These are phyloP conservation scores for Wickerhamiella vanderwaltii DNA, from an alignment of 805 yeast genomes.

Conservation along the genomic window DNA sequence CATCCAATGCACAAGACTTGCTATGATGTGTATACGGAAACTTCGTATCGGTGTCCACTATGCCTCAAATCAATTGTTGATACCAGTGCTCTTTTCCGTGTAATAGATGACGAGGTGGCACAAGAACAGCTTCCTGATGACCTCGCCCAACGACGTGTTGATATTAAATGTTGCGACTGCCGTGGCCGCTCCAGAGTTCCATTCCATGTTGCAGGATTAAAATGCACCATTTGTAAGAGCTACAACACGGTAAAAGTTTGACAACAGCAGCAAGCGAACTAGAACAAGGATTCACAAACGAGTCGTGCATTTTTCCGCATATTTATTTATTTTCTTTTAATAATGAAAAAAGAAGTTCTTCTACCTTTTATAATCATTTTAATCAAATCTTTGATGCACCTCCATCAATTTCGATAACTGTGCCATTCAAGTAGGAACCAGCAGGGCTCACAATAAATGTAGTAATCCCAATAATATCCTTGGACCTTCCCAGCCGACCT, in stretches of 20 bases:
- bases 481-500: constrained; percentile 47
- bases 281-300: too few relatives aligned
- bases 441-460: constrained; percentile 47
- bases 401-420: constrained; percentile 59
- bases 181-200: constrained; percentile 62
- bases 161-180: constrained; percentile 68
- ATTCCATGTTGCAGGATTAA: constrained; percentile 76
- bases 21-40: constrained; percentile 67
- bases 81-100: constrained; percentile 80
- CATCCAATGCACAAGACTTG: constrained; percentile 86
- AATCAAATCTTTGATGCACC: constrained; percentile 31
- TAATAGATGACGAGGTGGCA: constrained; percentile 69
- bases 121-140: constrained; percentile 74
- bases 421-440: constrained; percentile 52
- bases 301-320: too few relatives aligned
- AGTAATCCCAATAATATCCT: constrained; percentile 45
- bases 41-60: constrained; percentile 81
- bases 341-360: too few relatives aligned
- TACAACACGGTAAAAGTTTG: constrained; percentile 48
- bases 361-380: too few relatives aligned
- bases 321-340: constrained; percentile 9
- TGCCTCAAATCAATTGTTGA: constrained; percentile 76
- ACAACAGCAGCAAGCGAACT: background rate
- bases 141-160: constrained; percentile 59
- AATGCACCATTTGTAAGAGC: constrained; percentile 76